Evolutionary conservation across 176 grass and related monocot species (phyloP), one percentile per base, ranked within the genome.

Genomic region (Carex cristatella): DNA sequence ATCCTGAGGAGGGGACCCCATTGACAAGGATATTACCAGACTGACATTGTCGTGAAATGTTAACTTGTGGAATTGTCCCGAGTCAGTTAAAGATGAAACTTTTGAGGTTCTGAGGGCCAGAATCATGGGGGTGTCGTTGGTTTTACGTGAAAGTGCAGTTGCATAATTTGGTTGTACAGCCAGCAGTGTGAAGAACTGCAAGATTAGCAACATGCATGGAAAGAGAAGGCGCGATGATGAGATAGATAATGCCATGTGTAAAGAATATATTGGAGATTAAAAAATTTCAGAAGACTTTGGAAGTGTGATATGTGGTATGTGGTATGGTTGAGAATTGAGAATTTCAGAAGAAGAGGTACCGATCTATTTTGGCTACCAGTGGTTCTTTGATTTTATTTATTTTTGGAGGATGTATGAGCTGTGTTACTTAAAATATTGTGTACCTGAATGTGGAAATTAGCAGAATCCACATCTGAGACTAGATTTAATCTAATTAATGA

Each of bases 1-100:
- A 79, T 94, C 92, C 87, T 94, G 92, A 81, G 90, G 92, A 53
- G 92, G 92, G 73, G 69, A 80, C 74, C 92, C 92, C 61, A 92
- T 87, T 30, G 88, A 63, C 63, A 92, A 73, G 57, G 83, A 56
- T 71, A 94, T 92, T 42, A 86, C 90, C 71, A 97, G 87, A 86
- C 90, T 94, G 30, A 94, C 87, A 44, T 94, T 89, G 83, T 87
- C 86, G 46, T 87, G 92, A 88, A 97, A 92, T 67, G 74, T 85
- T 3, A 97, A 82, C 80, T 61, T 82, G 85, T 88, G 89, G 61
- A 82, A 18, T 72, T 72, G 68, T 72, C 31, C 15, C 2, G 3
- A 23, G 23, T 23, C 18, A 53, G 31, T 1, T 10, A 10, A 54
- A 76, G 71, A 76, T 16, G 71, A 49, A 49, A 76, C 54, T 15